These are phyloP conservation scores for Dicorynia guianensis DNA, from an alignment of 306 rosid species.

Conservation along the genomic window DNA sequence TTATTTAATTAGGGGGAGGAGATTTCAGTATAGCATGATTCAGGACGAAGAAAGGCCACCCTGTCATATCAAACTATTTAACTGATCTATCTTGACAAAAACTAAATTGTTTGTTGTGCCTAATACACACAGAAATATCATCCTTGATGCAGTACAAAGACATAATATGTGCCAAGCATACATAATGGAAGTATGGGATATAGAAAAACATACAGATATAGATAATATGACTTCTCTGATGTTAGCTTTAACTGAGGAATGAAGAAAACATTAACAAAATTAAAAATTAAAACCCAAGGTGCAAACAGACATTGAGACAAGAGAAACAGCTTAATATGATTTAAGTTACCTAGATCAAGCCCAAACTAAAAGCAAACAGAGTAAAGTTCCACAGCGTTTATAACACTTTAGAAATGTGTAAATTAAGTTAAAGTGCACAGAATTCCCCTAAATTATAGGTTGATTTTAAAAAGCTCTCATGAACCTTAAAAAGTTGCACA, in stretches of 20 bases:
- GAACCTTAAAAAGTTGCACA: too few species aligned
- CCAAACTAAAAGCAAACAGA: too few species aligned
- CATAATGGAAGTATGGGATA: not conserved
- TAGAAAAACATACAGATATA: not conserved
- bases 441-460: too few species aligned
- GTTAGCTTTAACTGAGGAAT: constrained; percentile 4
- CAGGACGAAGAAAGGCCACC: not conserved
- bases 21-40: not conserved
- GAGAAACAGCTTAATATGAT: too few species aligned
- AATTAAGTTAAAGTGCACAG: too few species aligned
- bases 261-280: constrained; percentile 8
- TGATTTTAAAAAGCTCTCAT: too few species aligned
- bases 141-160: not conserved
- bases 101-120: not conserved
- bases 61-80: not conserved
- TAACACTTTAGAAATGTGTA: too few species aligned
- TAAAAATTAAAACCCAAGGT: not conserved
- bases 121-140: not conserved
- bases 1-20: not conserved
- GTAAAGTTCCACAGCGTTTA: not conserved
- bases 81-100: too few species aligned
- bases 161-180: not conserved
- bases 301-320: not conserved
- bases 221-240: not conserved
- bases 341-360: too few species aligned